These are phyloP conservation scores for Phytophthora crassamura DNA, from an alignment of 352 stramenopile species.

Conservation along the genomic window DNA sequence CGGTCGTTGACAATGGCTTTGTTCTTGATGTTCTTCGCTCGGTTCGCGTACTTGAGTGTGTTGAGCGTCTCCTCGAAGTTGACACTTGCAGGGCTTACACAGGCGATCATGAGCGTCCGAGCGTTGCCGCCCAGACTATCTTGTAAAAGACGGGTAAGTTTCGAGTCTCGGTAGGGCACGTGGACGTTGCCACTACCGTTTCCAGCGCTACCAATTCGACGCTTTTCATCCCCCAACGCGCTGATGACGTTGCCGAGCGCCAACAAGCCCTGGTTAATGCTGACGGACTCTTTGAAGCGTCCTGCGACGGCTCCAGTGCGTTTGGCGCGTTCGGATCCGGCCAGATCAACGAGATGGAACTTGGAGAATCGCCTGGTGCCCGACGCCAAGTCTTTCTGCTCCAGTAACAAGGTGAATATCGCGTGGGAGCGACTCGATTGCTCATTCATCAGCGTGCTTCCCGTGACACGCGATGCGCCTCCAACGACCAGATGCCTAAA, in stretches of 20 bases:
- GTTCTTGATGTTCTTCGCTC: conserved; percentile 99
- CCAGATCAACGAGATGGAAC: conserved; percentile 96
- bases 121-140: conserved; percentile 90
- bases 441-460: conserved; percentile 92
- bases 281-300: conserved; percentile 94
- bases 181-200: conserved; percentile 51
- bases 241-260: conserved; percentile 97
- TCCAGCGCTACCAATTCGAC: conserved; percentile 45
- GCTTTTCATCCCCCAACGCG: conserved; percentile 92
- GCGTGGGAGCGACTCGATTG: conserved; percentile 91
- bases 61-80: conserved; percentile 97
- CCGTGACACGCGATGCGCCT: conserved; percentile 79
- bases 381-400: conserved; percentile 60
- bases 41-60: conserved; percentile 98
- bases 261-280: conserved; percentile 96
- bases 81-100: conserved; percentile 73
- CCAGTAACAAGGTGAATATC: conserved; percentile 90
- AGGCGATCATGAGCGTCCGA: conserved; percentile 93
- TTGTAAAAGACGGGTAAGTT: conserved; percentile 90
- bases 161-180: conserved; percentile 93
- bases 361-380: conserved; percentile 79
- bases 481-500: conserved; percentile 84
- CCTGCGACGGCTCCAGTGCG: conserved; percentile 89
- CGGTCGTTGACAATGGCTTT: conserved; percentile 97
- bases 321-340: conserved; percentile 94